Evolutionary conservation across 2,329 filamentous ascomycete genomes (phyloP).

Genomic region (Anisogramma anomala): DNA sequence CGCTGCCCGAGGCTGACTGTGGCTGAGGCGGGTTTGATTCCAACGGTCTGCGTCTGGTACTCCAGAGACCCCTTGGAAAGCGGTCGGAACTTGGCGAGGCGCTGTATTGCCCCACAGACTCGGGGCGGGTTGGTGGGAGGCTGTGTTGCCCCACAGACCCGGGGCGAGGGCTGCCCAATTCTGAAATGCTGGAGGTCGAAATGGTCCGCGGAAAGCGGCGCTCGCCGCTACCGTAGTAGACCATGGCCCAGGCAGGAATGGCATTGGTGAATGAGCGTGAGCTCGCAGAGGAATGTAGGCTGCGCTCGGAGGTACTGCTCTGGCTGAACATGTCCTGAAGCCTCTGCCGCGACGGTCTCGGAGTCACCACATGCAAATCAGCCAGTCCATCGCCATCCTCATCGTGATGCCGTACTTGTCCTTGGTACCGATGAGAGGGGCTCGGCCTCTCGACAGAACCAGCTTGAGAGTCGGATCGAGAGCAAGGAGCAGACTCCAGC

Average conservation of each 20-base stretch:
- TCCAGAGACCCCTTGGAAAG: constrained; percentile 34
- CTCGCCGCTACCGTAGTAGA: constrained; percentile 62
- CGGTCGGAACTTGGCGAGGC: constrained; percentile 40
- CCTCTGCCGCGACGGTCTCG: constrained; percentile 41
- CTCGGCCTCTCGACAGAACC: constrained; percentile 40
- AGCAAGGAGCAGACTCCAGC: constrained; percentile 29
- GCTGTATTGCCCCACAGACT: constrained; percentile 29
- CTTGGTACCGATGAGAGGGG: constrained; percentile 26
- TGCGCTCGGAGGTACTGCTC: constrained; percentile 34
- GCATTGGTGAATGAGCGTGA: constrained; percentile 31
- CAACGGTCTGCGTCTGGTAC: constrained; percentile 32
- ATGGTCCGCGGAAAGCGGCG: constrained; percentile 39
- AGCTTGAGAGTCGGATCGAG: constrained; percentile 29
- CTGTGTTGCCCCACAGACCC: constrained; percentile 29
- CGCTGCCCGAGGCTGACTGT: constrained; percentile 25
- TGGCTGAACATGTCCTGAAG: constrained; percentile 40
- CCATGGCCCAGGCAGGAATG: constrained; percentile 46
- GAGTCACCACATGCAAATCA: constrained; percentile 42
- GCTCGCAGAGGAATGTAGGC: constrained; percentile 39
- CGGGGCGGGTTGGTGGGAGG: constrained; percentile 37
- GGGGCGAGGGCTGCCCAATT: constrained; percentile 34
- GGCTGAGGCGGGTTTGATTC: constrained; percentile 23
- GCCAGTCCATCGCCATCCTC: constrained; percentile 54
- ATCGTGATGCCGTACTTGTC: constrained; percentile 44
- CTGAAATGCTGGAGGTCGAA: constrained; percentile 35